phyloP scores from a whole-genome alignment of 345 rosid genomes.

The Cardamine chenopodiifolia region DNA sequence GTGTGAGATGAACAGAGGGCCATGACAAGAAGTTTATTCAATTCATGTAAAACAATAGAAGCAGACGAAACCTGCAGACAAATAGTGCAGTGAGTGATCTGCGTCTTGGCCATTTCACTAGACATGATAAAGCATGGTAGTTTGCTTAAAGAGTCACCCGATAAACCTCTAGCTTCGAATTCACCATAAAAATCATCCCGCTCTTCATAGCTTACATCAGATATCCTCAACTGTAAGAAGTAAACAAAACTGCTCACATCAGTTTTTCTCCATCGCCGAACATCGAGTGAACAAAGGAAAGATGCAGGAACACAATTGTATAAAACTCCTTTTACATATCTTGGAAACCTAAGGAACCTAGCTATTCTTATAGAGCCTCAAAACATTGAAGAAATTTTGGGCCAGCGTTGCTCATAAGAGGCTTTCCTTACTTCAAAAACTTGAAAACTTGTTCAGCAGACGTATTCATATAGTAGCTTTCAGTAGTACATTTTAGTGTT shows the following conservation, averaged over 20 bases:
- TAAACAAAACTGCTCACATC: neutral
- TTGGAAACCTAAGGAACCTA: neutral
- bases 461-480: conserved; percentile 15
- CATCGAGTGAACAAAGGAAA: neutral
- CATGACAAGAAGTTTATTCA: conserved; percentile 6
- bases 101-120: conserved; percentile 53
- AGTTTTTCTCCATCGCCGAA: neutral
- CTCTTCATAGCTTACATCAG: conserved; percentile 51
- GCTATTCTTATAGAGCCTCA: neutral
- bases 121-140: conserved; percentile 65
- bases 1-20: conserved; percentile 13
- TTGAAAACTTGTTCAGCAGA: too few species aligned
- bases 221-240: conserved; percentile 51
- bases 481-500: neutral
- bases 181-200: conserved; percentile 48
- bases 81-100: conserved; percentile 61
- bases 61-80: conserved; percentile 66
- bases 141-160: conserved; percentile 60
- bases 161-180: conserved; percentile 57
- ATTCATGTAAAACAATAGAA: conserved; percentile 3
- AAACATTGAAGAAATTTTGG: neutral
- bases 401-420: neutral
- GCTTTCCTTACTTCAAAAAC: neutral
- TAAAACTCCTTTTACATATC: too few species aligned
- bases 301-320: neutral